phyloP scores from a whole-genome alignment of 2,329 filamentous ascomycete species.

The Lasiodiplodia sp. region DNA sequence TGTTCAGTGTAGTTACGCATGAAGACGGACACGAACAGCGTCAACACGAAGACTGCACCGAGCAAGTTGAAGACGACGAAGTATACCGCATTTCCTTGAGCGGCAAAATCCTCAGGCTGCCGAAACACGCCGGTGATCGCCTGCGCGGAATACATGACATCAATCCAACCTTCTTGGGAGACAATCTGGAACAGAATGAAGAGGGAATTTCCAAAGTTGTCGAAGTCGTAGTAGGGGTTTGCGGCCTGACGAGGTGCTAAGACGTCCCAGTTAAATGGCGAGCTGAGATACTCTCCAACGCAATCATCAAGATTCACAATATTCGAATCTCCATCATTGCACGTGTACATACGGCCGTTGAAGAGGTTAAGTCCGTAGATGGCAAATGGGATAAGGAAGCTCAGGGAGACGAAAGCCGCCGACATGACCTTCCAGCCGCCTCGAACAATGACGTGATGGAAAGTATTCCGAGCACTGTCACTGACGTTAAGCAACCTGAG shows the following conservation, averaged over 20 bases:
- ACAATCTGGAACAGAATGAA: constrained; percentile 99
- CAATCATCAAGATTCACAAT: constrained; percentile 74
- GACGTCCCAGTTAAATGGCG: constrained; percentile 84
- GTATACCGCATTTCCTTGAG: constrained; percentile 88
- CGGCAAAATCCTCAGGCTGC: constrained; percentile 74
- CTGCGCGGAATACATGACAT: constrained; percentile 87
- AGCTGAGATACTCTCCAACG: constrained; percentile 80
- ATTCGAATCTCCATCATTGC: constrained; percentile 73
- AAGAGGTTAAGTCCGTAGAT: constrained; percentile 96
- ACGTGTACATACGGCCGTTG: constrained; percentile 77
- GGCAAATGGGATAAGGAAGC: constrained; percentile 92
- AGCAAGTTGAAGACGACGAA: constrained; percentile 97
- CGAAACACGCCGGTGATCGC: constrained; percentile 77
- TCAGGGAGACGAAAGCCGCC: constrained; percentile 92
- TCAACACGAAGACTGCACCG: constrained; percentile 94
- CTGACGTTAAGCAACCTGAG: constrained; percentile 92
- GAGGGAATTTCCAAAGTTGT: constrained; percentile 90
- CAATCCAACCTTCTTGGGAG: constrained; percentile 96
- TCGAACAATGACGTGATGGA: constrained; percentile 93
- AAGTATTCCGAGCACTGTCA: constrained; percentile 93
- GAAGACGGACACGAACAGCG: constrained; percentile 97
- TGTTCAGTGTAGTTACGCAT: constrained; percentile 99
- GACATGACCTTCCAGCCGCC: constrained; percentile 94
- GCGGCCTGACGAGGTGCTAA: constrained; percentile 80
- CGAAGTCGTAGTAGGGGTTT: constrained; percentile 90